Evolutionary conservation across 2,329 filamentous ascomycete genomes (phyloP), one percentile per base, ranked within the genome.

Genomic region (Fusarium sp.): DNA sequence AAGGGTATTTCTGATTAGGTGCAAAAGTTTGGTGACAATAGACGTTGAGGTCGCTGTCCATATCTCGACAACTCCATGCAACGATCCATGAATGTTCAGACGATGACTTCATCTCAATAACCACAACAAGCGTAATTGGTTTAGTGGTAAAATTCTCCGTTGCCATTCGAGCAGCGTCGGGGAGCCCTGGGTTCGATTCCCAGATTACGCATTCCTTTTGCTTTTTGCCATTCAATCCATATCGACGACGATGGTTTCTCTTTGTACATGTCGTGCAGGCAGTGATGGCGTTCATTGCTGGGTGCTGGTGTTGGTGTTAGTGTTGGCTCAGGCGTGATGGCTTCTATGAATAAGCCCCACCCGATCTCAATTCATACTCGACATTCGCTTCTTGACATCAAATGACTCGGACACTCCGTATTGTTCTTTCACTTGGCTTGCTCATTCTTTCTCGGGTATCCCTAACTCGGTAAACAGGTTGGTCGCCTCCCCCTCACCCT

Each of bases 401-500:
- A 27, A 17, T 20, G 6, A 32, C 11, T 20, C 2, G 25, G 25
- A 20, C 17, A 14, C 25, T 25, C 25, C 25, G 25, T 0, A 32
- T 54, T 17, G 6, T 54, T 54, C 15, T 30, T 20, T 32, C 6
- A 7, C 7, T 32, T 20, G 17, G 14, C 10, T 54, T 30, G 56
- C 50, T 67, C 56, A 57, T 69, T 54, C 43, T 62, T 38, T 25
- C 7, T 74, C 68, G 43, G 79, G 76, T 63, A 91, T 83, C 0
- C 85, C 87, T 47, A 92, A 79, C 59, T 89, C 81, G 4, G 81
- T 78, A 62, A 91, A 85, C 60, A 92, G 72, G 75, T 90, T 83
- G 79, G 80, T 79, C 70, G 84, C 78, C 61, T 85, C 84, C 38
- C 84, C 78, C 60, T 85, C 84, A 38, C 84, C 82, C 54, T 76